These are phyloP conservation scores for Aspergillus affinis DNA, from an alignment of 495 filamentous ascomycete species.

Conservation along the genomic window DNA sequence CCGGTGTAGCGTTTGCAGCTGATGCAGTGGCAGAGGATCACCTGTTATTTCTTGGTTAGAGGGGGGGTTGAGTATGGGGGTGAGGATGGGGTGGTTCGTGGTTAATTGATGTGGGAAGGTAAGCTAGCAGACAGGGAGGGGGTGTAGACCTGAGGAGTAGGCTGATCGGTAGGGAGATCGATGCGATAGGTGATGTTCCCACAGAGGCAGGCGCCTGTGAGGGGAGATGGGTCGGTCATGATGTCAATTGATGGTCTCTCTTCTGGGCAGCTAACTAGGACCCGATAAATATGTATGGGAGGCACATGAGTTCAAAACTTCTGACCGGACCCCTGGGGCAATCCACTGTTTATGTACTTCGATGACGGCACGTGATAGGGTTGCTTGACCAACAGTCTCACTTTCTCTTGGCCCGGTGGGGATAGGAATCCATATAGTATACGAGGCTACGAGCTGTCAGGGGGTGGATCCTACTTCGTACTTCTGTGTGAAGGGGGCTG, in stretches of 20 bases:
- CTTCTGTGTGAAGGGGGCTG: no score
- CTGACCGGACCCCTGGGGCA: no score
- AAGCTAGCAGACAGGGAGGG: neutral
- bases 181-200: conserved; percentile 27
- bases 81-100: neutral
- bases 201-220: conserved; percentile 31
- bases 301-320: no score
- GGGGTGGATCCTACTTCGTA: no score
- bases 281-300: no score
- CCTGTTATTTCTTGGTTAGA: conserved; percentile 6
- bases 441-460: no score
- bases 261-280: no score
- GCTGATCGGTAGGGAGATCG: conserved; percentile 18
- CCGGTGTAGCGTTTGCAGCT: conserved; percentile 34
- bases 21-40: conserved; percentile 34
- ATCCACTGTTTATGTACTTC: no score
- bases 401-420: no score
- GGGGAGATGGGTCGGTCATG: conserved; percentile 12
- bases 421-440: no score
- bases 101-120: neutral
- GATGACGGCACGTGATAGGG: no score
- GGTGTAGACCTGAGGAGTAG: conserved; percentile 22
- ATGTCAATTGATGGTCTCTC: neutral
- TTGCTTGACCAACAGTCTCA: no score
- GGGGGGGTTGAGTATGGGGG: neutral